These are phyloP conservation scores for Falciphora oryzae DNA, from an alignment of 2,329 filamentous ascomycete species.

Conservation along the genomic window DNA sequence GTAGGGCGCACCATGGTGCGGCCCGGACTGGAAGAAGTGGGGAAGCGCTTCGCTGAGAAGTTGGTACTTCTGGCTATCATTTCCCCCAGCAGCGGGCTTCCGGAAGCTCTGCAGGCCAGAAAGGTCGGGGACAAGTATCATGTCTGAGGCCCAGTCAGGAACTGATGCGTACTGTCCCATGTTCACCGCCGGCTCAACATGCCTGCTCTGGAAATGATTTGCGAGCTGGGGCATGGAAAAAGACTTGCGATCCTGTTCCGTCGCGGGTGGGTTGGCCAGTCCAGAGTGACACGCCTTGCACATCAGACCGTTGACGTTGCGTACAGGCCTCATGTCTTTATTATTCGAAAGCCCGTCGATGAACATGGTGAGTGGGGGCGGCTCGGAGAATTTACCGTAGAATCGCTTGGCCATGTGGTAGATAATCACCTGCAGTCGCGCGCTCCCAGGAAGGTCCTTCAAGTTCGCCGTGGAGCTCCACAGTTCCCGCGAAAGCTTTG, in stretches of 20 bases:
- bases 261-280: constrained; percentile 22
- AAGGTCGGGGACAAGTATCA: constrained; percentile 37
- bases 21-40: constrained; percentile 21
- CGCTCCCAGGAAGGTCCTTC: constrained; percentile 53
- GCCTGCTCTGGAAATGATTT: constrained; percentile 47
- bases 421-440: constrained; percentile 59
- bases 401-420: constrained; percentile 57
- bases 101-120: constrained; percentile 24
- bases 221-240: constrained; percentile 56
- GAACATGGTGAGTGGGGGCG: constrained; percentile 52
- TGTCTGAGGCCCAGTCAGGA: constrained; percentile 40
- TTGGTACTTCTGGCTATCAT: constrained; percentile 26
- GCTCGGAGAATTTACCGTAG: constrained; percentile 48
- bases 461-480: constrained; percentile 58
- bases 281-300: constrained; percentile 48
- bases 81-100: constrained; percentile 18
- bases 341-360: constrained; percentile 52
- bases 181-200: constrained; percentile 26
- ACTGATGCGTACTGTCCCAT: constrained; percentile 17
- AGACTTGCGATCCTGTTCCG: constrained; percentile 30
- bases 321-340: constrained; percentile 50
- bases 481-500: constrained; percentile 49
- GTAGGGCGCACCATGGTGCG: background rate
- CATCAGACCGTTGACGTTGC: constrained; percentile 45
- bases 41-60: constrained; percentile 35